These are phyloP conservation scores for Diaporthe capsici DNA, from an alignment of 2,329 filamentous ascomycete species.

Conservation along the genomic window DNA sequence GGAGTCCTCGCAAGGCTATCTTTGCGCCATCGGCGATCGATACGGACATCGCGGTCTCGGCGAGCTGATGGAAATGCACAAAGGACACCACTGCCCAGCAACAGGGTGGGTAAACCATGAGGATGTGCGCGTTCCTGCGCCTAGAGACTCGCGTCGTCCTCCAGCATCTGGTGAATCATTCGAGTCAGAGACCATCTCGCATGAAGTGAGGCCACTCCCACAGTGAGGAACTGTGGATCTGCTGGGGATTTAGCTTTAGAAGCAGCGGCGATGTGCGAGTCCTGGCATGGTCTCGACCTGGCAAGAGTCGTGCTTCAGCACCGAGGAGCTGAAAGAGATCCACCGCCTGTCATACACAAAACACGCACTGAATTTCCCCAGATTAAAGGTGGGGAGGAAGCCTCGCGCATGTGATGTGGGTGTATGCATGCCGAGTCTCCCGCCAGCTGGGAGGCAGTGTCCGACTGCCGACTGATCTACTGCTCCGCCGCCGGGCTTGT, in stretches of 20 bases:
- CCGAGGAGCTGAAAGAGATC: not conserved
- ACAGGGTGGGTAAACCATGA: not conserved
- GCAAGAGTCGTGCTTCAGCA: not conserved
- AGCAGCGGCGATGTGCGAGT: not conserved
- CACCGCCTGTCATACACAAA: not conserved
- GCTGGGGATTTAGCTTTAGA: not conserved
- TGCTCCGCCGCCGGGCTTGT: conserved; percentile 1
- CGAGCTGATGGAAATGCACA: not conserved
- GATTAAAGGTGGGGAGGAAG: not conserved
- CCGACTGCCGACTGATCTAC: not conserved
- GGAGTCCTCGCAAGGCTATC: not conserved
- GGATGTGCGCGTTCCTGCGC: not conserved
- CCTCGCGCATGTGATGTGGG: not conserved
- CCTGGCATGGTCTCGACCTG: not conserved
- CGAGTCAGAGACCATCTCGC: conserved; percentile 10
- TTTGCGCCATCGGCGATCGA: not conserved
- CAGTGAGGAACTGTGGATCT: not conserved
- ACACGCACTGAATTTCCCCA: not conserved
- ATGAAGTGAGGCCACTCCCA: not conserved
- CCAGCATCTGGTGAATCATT: not conserved
- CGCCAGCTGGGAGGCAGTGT: not conserved
- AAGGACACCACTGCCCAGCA: not conserved
- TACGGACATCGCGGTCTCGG: not conserved
- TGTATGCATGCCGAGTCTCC: not conserved
- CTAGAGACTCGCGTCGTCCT: not conserved